Evolutionary conservation across 768 basidiomycete genomes (phyloP).

Genomic region (Collybiopsis luxurians): DNA sequence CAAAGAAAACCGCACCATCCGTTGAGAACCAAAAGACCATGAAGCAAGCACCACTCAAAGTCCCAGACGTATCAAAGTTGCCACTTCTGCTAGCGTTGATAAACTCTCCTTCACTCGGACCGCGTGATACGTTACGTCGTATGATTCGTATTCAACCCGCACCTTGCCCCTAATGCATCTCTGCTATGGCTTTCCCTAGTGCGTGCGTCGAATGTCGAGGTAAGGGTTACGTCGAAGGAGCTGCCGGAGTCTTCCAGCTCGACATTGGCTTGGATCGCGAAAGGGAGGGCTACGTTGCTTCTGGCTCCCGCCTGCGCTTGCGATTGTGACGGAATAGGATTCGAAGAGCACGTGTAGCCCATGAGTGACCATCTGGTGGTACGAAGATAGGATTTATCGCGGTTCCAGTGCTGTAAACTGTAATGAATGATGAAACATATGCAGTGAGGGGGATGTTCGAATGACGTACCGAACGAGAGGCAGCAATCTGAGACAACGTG

Average conservation of each 20-base stretch:
- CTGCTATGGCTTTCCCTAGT: slow-evolving; percentile 70
- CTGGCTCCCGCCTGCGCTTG: slow-evolving; percentile 17
- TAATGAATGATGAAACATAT: neutral
- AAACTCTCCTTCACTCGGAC: slow-evolving; percentile 51
- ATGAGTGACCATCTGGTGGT: slow-evolving; percentile 87
- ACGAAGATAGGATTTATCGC: slow-evolving; percentile 84
- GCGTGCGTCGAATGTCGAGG: slow-evolving; percentile 59
- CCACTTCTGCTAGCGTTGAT: slow-evolving; percentile 27
- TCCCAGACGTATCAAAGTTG: slow-evolving; percentile 27
- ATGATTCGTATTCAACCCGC: slow-evolving; percentile 67
- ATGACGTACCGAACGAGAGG: slow-evolving; percentile 78
- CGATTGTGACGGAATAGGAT: slow-evolving; percentile 6
- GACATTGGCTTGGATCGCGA: slow-evolving; percentile 47
- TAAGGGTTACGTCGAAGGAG: slow-evolving; percentile 61
- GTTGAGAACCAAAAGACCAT: slow-evolving; percentile 79
- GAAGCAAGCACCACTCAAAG: slow-evolving; percentile 51
- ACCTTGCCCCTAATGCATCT: slow-evolving; percentile 72
- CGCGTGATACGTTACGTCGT: slow-evolving; percentile 56
- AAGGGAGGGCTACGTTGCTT: slow-evolving; percentile 50
- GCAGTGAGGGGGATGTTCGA: slow-evolving; percentile 19
- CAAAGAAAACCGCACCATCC: slow-evolving; percentile 40
- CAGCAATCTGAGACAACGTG: slow-evolving; percentile 77
- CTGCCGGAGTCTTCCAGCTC: slow-evolving; percentile 44
- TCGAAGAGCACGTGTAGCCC: slow-evolving; percentile 68
- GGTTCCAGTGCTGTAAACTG: slow-evolving; percentile 78